Evolutionary conservation across 2,329 filamentous ascomycete species (phyloP).

Genomic region (Colletotrichum plurivorum): DNA sequence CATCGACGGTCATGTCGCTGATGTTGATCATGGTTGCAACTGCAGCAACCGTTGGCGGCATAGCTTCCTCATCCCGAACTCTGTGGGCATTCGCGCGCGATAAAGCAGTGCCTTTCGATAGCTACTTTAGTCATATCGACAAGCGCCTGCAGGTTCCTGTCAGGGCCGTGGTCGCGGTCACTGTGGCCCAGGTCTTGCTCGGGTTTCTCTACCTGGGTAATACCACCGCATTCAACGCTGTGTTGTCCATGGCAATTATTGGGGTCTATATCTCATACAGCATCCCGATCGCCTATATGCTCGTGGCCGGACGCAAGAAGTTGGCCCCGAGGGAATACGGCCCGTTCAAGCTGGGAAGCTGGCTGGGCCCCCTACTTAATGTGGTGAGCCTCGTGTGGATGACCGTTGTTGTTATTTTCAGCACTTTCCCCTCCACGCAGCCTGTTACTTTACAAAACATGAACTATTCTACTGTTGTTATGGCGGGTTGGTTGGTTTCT

Average conservation of each 20-base stretch:
- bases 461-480: conserved; percentile 62
- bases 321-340: conserved; percentile 42
- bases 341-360: conserved; percentile 47
- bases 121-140: conserved; percentile 54
- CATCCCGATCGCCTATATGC: conserved; percentile 54
- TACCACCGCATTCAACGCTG: conserved; percentile 56
- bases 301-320: conserved; percentile 51
- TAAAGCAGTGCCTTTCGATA: conserved; percentile 51
- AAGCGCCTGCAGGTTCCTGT: conserved; percentile 51
- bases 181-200: conserved; percentile 46
- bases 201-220: conserved; percentile 57
- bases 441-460: conserved; percentile 59
- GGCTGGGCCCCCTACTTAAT: conserved; percentile 54
- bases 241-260: conserved; percentile 57
- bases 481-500: conserved; percentile 54
- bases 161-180: conserved; percentile 44
- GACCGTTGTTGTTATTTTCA: conserved; percentile 59
- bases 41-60: conserved; percentile 48
- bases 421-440: conserved; percentile 57
- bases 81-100: conserved; percentile 57
- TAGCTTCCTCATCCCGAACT: conserved; percentile 53
- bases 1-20: conserved; percentile 47
- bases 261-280: conserved; percentile 60
- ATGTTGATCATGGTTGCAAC: conserved; percentile 45
- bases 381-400: conserved; percentile 59